phyloP scores from a whole-genome alignment of 2,329 filamentous ascomycete genomes.

The Septoria linicola region DNA sequence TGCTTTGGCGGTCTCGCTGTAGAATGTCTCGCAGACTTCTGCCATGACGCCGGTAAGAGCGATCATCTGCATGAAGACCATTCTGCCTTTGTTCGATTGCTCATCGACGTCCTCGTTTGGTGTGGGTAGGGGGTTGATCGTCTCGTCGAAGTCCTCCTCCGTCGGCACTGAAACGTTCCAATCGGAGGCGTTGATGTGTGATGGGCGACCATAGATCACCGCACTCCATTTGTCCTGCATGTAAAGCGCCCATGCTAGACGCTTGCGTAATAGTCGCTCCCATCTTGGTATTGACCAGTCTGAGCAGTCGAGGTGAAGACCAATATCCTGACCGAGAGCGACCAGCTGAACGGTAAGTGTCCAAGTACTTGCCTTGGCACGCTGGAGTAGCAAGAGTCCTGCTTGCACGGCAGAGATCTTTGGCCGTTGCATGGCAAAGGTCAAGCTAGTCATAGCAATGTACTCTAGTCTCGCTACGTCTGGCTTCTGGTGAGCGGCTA shows the following conservation, averaged over 20 bases:
- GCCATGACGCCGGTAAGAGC: conserved; percentile 71
- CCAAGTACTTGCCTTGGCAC: conserved; percentile 76
- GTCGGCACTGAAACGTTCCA: conserved; percentile 74
- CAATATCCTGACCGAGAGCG: conserved; percentile 81
- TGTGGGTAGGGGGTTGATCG: conserved; percentile 46
- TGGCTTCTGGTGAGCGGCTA: conserved; percentile 64
- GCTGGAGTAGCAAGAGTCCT: conserved; percentile 70
- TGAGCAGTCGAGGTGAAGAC: conserved; percentile 83
- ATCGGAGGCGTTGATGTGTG: conserved; percentile 67
- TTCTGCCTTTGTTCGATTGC: conserved; percentile 66
- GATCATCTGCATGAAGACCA: conserved; percentile 74
- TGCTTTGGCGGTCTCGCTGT: conserved; percentile 73
- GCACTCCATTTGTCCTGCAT: conserved; percentile 95
- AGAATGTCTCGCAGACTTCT: conserved; percentile 80
- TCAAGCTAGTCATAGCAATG: conserved; percentile 69
- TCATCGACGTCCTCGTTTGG: conserved; percentile 55
- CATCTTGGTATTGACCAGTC: conserved; percentile 83
- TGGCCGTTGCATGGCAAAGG: conserved; percentile 74
- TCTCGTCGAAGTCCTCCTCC: conserved; percentile 69
- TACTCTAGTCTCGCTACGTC: conserved; percentile 72
- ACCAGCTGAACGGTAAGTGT: conserved; percentile 83
- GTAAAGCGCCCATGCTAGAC: conserved; percentile 86
- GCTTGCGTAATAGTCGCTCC: conserved; percentile 81
- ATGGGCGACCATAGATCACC: conserved; percentile 79
- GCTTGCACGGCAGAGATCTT: conserved; percentile 80